Conservation (phyloP, 2,329 filamentous ascomycete genomes). For the Talaromyces pinophilus region DNA sequence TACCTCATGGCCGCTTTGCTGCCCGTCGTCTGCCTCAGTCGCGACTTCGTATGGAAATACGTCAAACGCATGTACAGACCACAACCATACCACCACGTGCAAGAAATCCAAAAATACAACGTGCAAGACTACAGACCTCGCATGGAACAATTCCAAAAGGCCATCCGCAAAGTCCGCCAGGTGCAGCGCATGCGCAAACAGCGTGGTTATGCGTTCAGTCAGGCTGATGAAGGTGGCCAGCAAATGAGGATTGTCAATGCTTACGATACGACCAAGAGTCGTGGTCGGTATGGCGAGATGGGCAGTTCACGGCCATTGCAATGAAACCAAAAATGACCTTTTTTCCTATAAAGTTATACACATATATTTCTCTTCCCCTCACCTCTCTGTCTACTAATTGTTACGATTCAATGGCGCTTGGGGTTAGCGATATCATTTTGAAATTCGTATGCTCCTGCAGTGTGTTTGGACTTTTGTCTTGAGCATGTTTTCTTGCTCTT, state of each 20-base stretch:
- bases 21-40: conserved; percentile 75
- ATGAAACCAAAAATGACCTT: conserved; percentile 2
- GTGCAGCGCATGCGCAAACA: conserved; percentile 99
- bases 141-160: conserved; percentile 99
- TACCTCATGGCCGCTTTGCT: conserved; percentile 86
- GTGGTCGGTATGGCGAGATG: conserved; percentile 96
- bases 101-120: conserved; percentile 99
- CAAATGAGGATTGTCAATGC: conserved; percentile 94
- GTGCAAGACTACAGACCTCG: conserved; percentile 97
- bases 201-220: conserved; percentile 95
- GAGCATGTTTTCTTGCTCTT: neutral
- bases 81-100: conserved; percentile 94
- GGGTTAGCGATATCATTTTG: neutral
- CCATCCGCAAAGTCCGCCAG: conserved; percentile 95
- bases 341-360: neutral
- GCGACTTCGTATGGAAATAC: conserved; percentile 97
- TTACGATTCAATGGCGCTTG: conserved; percentile 10
- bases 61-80: conserved; percentile 95
- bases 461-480: neutral
- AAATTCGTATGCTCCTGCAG: conserved; percentile 1
- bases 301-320: conserved; percentile 55
- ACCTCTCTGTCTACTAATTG: conserved; percentile 9
- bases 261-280: conserved; percentile 91
- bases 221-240: conserved; percentile 78
- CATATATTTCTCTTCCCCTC: neutral